Conservation (phyloP, 1,284 basidiomycete genomes). For the Naganishia sp. region DNA sequence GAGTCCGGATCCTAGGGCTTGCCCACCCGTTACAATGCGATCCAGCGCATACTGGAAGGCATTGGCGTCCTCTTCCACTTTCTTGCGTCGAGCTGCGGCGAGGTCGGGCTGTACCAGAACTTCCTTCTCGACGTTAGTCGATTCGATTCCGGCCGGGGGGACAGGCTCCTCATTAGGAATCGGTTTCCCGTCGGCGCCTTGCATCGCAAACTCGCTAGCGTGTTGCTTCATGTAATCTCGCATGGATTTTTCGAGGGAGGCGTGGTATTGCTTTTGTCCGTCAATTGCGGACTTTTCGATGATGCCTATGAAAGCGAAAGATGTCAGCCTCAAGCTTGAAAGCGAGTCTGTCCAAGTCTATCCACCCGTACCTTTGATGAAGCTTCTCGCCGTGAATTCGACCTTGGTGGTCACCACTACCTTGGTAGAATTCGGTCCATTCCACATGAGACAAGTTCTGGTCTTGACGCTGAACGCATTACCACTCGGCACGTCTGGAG, state of each 20-base stretch:
- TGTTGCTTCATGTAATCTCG: slow-evolving; percentile 84
- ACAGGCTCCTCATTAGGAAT: slow-evolving; percentile 18
- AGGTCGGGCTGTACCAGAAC: slow-evolving; percentile 36
- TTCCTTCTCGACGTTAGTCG: slow-evolving; percentile 51
- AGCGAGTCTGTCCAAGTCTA: slow-evolving; percentile 1
- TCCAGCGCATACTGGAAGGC: slow-evolving; percentile 82
- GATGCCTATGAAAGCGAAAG: slow-evolving; percentile 63
- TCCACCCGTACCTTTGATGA: slow-evolving; percentile 76
- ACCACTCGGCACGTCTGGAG: slow-evolving; percentile 92
- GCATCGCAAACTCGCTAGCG: slow-evolving; percentile 81
- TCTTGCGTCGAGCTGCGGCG: slow-evolving; percentile 38
- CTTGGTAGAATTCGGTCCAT: slow-evolving; percentile 70
- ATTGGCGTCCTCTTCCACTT: slow-evolving; percentile 55
- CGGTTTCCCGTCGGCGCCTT: slow-evolving; percentile 55
- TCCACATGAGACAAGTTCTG: slow-evolving; percentile 92
- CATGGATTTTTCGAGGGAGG: slow-evolving; percentile 77
- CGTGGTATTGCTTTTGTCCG: slow-evolving; percentile 89
- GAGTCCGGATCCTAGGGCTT: slow-evolving; percentile 67
- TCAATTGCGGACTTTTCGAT: slow-evolving; percentile 90
- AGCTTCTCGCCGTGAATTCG: slow-evolving; percentile 94
- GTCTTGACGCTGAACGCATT: slow-evolving; percentile 92
- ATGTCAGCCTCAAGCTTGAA: background rate
- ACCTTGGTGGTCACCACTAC: slow-evolving; percentile 87
- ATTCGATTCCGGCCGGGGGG: slow-evolving; percentile 23
- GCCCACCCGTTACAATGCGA: slow-evolving; percentile 69